phyloP scores from a whole-genome alignment of 208 protist genomes.

The Sergeia podlipaevii region DNA sequence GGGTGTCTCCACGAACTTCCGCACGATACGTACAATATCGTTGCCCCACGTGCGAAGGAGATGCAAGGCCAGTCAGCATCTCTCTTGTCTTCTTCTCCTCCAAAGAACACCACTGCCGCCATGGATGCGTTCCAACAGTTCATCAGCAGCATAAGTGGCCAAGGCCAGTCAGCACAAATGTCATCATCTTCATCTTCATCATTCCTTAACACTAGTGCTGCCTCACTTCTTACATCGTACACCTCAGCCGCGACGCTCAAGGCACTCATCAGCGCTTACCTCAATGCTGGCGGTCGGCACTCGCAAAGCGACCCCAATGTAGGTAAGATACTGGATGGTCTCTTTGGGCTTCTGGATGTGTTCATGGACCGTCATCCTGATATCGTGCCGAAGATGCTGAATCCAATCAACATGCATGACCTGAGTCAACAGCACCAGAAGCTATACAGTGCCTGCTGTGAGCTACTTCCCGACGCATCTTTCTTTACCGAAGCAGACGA shows the following conservation, averaged over 20 bases:
- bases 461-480: conserved; percentile 18
- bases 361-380: conserved; percentile 27
- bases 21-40: background rate
- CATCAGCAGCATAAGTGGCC: background rate
- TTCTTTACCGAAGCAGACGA: background rate
- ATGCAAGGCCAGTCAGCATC: background rate
- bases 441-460: conserved; percentile 23
- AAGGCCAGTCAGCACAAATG: too few relatives aligned
- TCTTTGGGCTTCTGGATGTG: conserved; percentile 32
- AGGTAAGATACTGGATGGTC: conserved; percentile 21
- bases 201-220: too few relatives aligned
- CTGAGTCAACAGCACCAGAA: conserved; percentile 18
- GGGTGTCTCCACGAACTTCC: conserved; percentile 29
- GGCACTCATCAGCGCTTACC: conserved; percentile 6
- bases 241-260: background rate
- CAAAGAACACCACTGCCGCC: background rate
- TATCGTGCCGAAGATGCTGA: conserved; percentile 15
- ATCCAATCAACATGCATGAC: conserved; percentile 18
- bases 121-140: background rate
- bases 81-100: too few relatives aligned
- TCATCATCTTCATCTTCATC: too few relatives aligned
- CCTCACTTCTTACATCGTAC: background rate
- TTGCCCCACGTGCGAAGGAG: conserved; percentile 7
- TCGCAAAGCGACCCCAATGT: conserved; percentile 21
- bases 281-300: conserved; percentile 3